Evolutionary conservation across 176 grass and related monocot genomes (phyloP).

Genomic region (Carex myosuroides): DNA sequence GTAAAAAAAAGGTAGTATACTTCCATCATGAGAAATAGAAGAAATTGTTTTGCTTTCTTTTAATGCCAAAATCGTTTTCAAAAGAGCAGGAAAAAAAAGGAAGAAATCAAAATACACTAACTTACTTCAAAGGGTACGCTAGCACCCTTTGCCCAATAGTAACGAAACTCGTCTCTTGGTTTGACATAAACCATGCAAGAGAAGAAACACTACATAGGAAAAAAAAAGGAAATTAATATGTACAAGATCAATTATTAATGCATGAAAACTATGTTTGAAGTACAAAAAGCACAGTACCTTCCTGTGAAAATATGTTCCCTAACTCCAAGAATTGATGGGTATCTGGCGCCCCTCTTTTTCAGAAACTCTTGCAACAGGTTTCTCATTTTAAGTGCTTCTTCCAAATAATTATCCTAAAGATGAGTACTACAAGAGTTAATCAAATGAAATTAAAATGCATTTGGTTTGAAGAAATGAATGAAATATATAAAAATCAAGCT

Average conservation of each 20-base stretch:
- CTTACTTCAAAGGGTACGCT: conserved; percentile 85
- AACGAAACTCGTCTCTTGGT: conserved; percentile 95
- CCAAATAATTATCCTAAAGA: conserved; percentile 93
- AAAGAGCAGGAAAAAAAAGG: neutral
- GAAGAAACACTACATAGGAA: conserved; percentile 71
- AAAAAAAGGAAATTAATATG: conserved; percentile 12
- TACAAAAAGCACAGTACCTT: conserved; percentile 40
- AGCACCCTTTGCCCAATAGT: conserved; percentile 88
- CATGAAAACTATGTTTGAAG: conserved; percentile 18
- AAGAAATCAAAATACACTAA: conserved; percentile 2
- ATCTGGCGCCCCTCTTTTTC: conserved; percentile 49
- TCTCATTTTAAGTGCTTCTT: conserved; percentile 98
- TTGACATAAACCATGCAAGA: conserved; percentile 99
- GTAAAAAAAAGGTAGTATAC: neutral
- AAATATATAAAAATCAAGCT: neutral
- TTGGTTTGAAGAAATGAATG: conserved; percentile 2
- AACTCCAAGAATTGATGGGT: conserved; percentile 91
- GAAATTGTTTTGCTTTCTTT: neutral
- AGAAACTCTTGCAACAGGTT: conserved; percentile 92
- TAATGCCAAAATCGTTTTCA: neutral
- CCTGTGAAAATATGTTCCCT: conserved; percentile 98
- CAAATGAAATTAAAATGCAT: conserved; percentile 17
- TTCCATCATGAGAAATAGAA: conserved; percentile 16
- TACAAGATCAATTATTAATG: conserved; percentile 24
- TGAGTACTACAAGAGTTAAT: conserved; percentile 20